Conservation (phyloP, 2,329 filamentous ascomycete species). For the Cryphonectria radicalis region DNA sequence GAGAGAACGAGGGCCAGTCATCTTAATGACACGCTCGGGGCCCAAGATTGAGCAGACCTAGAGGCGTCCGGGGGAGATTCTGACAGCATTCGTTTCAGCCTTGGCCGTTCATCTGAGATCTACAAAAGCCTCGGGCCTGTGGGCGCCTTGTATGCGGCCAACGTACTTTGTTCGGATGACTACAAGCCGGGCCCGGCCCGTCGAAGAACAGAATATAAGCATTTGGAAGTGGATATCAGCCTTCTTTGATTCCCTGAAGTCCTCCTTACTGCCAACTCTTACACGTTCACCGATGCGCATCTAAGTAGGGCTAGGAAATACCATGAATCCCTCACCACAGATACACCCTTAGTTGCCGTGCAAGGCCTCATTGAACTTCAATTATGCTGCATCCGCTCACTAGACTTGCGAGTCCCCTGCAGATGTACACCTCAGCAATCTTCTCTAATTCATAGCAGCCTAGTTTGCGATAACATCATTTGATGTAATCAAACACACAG, state of each 20-base stretch:
- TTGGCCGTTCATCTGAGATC: background rate
- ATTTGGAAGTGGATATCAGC: background rate
- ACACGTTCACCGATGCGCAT: background rate
- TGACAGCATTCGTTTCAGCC: background rate
- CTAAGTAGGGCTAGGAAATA: background rate
- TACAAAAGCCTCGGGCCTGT: background rate
- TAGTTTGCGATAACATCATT: too few relatives aligned
- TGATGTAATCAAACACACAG: too few relatives aligned
- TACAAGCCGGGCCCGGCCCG: background rate
- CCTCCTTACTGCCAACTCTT: background rate
- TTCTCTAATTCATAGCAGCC: too few relatives aligned
- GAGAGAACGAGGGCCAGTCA: background rate
- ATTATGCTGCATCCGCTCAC: too few relatives aligned
- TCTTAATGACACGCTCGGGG: background rate
- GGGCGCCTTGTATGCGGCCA: background rate
- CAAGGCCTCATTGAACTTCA: too few relatives aligned
- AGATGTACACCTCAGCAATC: too few relatives aligned
- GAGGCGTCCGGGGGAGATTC: background rate
- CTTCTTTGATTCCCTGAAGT: background rate
- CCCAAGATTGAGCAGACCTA: background rate
- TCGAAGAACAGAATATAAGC: background rate
- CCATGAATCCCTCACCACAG: background rate
- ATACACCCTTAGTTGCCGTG: too few relatives aligned
- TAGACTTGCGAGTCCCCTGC: too few relatives aligned
- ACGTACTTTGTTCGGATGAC: conserved; percentile 3